Conservation (phyloP, 805 yeast species). For the Starmerella ratchasimensis region DNA sequence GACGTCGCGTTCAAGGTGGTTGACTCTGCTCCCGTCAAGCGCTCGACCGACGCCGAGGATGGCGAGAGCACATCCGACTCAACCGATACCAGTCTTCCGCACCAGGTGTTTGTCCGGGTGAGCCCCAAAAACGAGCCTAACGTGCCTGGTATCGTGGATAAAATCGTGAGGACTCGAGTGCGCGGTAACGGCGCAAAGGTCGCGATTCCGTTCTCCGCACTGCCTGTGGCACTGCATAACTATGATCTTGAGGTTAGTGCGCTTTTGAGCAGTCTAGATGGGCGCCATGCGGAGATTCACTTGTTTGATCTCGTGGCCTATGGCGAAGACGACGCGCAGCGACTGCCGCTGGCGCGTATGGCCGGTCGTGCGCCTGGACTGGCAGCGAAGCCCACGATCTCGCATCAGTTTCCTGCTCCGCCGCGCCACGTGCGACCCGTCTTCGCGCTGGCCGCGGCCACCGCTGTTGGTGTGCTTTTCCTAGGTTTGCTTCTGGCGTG, state of each 20-base stretch:
- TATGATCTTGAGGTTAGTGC: constrained; percentile 19
- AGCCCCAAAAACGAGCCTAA: constrained; percentile 2
- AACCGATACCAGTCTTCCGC: constrained; percentile 10
- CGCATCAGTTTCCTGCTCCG: constrained; percentile 45
- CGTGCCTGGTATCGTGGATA: constrained; percentile 5
- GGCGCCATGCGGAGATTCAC: constrained; percentile 9
- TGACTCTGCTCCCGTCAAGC: too few relatives aligned
- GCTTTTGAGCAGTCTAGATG: constrained; percentile 23
- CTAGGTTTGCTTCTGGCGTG: constrained; percentile 30
- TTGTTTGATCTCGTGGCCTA: constrained; percentile 15
- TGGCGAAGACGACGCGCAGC: constrained; percentile 14
- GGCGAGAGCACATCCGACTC: constrained; percentile 1
- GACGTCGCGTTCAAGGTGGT: constrained; percentile 18
- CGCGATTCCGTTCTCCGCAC: constrained; percentile 22
- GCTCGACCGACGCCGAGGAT: too few relatives aligned
- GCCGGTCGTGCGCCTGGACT: constrained; percentile 9
- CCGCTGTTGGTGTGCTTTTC: constrained; percentile 32
- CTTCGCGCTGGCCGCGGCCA: constrained; percentile 40
- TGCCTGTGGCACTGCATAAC: constrained; percentile 25
- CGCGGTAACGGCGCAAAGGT: constrained; percentile 25
- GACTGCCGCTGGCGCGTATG: constrained; percentile 2
- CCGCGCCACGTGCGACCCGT: constrained; percentile 39
- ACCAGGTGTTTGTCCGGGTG: constrained; percentile 17
- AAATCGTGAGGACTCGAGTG: constrained; percentile 20
- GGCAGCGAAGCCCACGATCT: constrained; percentile 46